Percentiles rank a stretch among this genome's conserved stretches.
Evolutionary conservation across 441 rosid genomes (phyloP).

Genomic region (Erodium texanum): DNA sequence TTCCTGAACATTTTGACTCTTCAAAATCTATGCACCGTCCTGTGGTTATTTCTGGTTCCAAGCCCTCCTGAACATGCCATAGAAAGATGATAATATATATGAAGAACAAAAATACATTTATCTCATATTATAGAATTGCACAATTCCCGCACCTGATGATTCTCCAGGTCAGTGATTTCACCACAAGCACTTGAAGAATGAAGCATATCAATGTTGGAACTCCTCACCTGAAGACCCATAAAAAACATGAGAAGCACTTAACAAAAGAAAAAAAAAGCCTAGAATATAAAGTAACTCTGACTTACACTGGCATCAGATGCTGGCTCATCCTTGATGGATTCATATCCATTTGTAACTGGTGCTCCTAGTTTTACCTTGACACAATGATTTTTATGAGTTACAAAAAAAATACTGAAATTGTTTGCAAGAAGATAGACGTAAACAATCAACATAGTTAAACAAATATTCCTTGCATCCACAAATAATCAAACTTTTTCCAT

Average conservation of each 20-base stretch:
- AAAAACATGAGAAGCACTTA: not conserved
- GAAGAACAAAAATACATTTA: not conserved
- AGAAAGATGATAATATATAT: slow-evolving; percentile 1
- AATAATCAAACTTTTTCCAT: not conserved
- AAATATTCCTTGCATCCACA: slow-evolving; percentile 1
- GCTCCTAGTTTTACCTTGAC: slow-evolving; percentile 18
- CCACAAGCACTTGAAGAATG: slow-evolving; percentile 5
- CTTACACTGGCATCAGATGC: slow-evolving; percentile 13
- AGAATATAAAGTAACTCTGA: not conserved
- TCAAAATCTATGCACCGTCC: not conserved
- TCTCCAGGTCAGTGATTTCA: slow-evolving; percentile 11
- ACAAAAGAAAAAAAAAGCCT: not conserved
- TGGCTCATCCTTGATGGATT: not conserved
- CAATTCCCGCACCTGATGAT: slow-evolving; percentile 16
- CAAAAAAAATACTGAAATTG: not conserved
- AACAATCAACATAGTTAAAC: not conserved
- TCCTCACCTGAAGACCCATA: slow-evolving; percentile 11
- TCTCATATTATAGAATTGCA: not conserved
- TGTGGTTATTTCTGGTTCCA: slow-evolving; percentile 4
- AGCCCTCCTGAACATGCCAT: slow-evolving; percentile 4
- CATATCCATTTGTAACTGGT: slow-evolving; percentile 8
- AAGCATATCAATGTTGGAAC: too few relatives aligned
- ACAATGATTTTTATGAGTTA: not conserved
- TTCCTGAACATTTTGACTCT: too few relatives aligned
- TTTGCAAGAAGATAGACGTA: not conserved